A percentile compares a stretch with the other conserved stretches of the same genome.
Conservation (phyloP, 2,329 filamentous ascomycete genomes). For the Epichloe gansuensis region DNA sequence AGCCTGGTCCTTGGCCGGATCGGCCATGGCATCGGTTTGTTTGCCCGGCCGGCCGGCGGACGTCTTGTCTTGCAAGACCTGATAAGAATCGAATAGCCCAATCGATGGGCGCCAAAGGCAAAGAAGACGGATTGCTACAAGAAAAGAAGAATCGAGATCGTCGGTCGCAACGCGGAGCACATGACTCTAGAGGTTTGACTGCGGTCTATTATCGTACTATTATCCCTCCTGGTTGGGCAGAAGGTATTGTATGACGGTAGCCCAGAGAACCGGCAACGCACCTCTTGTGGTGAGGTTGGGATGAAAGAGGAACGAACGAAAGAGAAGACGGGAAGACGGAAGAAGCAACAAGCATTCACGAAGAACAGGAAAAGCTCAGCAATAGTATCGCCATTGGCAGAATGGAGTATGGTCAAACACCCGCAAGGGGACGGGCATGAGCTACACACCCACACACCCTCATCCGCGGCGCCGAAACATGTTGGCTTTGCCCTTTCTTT, state of each 20-base stretch:
- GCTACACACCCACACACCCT: not conserved
- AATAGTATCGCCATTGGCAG: not conserved
- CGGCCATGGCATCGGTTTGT: constrained; percentile 28
- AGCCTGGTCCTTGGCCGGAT: constrained; percentile 32
- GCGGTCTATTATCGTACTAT: not conserved
- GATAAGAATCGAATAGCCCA: constrained; percentile 27
- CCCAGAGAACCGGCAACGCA: not conserved
- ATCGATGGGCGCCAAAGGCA: constrained; percentile 30
- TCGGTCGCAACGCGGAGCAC: not conserved
- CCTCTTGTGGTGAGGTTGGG: not conserved
- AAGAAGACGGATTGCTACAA: constrained; percentile 5
- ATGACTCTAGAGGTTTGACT: not conserved
- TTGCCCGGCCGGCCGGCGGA: constrained; percentile 10
- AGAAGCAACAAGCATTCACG: not conserved
- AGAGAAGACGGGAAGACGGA: not conserved
- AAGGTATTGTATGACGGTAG: not conserved
- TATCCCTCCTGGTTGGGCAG: not conserved
- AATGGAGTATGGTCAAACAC: not conserved
- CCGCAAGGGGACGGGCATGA: not conserved
- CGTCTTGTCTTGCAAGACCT: constrained; percentile 13
- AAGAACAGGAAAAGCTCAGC: not conserved
- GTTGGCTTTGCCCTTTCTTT: not conserved
- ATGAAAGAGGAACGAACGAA: not conserved
- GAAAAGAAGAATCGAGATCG: not conserved
- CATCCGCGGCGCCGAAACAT: not conserved